Percentiles rank a stretch among this genome's conserved stretches.
phyloP scores from a whole-genome alignment of 2,329 filamentous ascomycete genomes.

The Calonectria honghensis region DNA sequence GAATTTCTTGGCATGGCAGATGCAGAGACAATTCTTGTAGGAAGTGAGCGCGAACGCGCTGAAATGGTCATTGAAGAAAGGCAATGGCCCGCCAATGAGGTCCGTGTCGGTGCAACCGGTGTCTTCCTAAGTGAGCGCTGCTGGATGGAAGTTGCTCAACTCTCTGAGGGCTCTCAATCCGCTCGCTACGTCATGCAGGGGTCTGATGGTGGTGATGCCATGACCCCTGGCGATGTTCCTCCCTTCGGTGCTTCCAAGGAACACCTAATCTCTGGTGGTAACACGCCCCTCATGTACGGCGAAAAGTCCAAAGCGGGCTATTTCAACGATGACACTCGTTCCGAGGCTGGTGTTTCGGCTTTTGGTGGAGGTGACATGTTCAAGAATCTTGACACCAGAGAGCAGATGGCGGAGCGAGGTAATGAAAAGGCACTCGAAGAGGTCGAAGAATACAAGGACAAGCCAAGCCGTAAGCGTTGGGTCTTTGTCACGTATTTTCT shows the following conservation, averaged over 20 bases:
- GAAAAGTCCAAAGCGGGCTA: constrained; percentile 88
- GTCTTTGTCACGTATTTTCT: constrained; percentile 87
- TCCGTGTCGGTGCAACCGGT: constrained; percentile 91
- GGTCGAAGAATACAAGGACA: constrained; percentile 88
- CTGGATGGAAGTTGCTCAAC: constrained; percentile 91
- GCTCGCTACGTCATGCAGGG: constrained; percentile 58
- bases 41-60: constrained; percentile 92
- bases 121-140: constrained; percentile 96
- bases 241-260: constrained; percentile 79
- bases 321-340: constrained; percentile 92
- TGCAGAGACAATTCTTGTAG: constrained; percentile 88
- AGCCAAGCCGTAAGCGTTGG: constrained; percentile 91
- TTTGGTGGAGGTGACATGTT: constrained; percentile 98
- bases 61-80: constrained; percentile 94
- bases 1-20: constrained; percentile 95
- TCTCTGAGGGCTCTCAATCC: constrained; percentile 77
- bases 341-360: constrained; percentile 93
- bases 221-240: constrained; percentile 75
- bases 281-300: constrained; percentile 77
- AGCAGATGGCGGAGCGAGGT: constrained; percentile 95
- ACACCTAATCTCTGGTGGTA: constrained; percentile 71
- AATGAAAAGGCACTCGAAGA: constrained; percentile 93
- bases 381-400: constrained; percentile 93
- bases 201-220: constrained; percentile 78
- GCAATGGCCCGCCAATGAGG: constrained; percentile 94